phyloP scores from a whole-genome alignment of 2,329 filamentous ascomycete genomes.

The Emmonsiellopsis sp. region DNA sequence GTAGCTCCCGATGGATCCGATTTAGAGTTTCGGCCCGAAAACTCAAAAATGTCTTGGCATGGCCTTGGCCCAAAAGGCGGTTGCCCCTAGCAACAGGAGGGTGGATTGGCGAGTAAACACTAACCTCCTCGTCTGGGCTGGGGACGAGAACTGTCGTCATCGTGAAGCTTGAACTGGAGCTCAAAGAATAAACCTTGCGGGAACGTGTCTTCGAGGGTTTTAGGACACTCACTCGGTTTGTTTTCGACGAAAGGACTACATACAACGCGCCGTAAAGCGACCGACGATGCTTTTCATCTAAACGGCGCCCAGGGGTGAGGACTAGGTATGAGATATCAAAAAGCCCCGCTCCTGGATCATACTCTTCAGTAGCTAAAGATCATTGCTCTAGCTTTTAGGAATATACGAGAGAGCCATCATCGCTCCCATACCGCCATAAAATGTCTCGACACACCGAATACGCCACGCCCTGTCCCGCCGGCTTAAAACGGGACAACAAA shows the following conservation, averaged over 20 bases:
- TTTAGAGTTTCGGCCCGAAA: background rate
- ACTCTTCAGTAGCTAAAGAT: background rate
- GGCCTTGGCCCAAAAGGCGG: background rate
- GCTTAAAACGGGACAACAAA: slow-evolving; percentile 12
- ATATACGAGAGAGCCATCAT: background rate
- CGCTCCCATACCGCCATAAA: background rate
- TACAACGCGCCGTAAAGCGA: too few species aligned
- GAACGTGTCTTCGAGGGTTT: too few species aligned
- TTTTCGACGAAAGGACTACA: too few species aligned
- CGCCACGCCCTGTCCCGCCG: slow-evolving; percentile 26
- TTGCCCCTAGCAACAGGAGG: background rate
- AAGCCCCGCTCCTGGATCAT: background rate
- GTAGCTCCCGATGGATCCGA: background rate
- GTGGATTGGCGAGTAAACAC: background rate
- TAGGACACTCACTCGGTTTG: too few species aligned
- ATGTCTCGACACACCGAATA: slow-evolving; percentile 21
- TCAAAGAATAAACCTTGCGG: background rate
- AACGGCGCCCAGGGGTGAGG: too few species aligned
- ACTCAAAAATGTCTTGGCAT: background rate
- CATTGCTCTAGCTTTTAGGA: too few species aligned
- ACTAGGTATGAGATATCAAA: too few species aligned
- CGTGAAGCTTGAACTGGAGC: too few species aligned
- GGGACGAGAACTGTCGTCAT: too few species aligned
- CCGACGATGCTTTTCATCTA: too few species aligned
- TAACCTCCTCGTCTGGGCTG: background rate